phyloP scores from a whole-genome alignment of 805 yeast genomes.

The Candida ficus region DNA sequence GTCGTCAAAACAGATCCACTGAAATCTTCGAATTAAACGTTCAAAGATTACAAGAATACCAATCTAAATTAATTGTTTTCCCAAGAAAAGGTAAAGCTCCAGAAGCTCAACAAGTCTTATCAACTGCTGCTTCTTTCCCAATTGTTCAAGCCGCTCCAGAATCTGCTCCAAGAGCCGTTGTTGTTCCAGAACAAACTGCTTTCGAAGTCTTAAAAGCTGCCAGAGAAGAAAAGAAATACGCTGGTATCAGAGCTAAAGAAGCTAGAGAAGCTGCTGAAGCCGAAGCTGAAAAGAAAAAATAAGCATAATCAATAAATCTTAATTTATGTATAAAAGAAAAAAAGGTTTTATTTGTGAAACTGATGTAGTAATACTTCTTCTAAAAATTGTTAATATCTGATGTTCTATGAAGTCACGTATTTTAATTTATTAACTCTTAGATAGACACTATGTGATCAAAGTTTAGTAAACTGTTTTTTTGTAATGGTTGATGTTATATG shows the following conservation, averaged over 20 bases:
- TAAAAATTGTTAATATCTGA: no score
- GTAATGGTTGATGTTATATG: no score
- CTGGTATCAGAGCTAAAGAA: constrained; percentile 97
- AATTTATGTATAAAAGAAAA: constrained; percentile 22
- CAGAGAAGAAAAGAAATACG: constrained; percentile 88
- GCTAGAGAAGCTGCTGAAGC: constrained; percentile 97
- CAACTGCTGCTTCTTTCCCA: constrained; percentile 84
- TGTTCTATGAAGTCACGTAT: no score
- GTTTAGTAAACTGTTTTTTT: no score
- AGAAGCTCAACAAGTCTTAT: constrained; percentile 72
- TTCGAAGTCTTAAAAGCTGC: constrained; percentile 94
- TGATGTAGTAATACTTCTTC: not conserved
- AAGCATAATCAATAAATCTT: constrained; percentile 25
- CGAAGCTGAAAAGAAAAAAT: constrained; percentile 98
- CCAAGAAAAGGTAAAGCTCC: constrained; percentile 85
- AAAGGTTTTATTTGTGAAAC: constrained; percentile 8
- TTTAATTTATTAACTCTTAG: no score
- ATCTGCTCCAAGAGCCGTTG: constrained; percentile 82
- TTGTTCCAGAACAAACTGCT: constrained; percentile 65
- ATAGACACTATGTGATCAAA: no score
- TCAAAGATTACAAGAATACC: constrained; percentile 94
- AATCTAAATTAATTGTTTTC: constrained; percentile 91
- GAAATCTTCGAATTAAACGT: constrained; percentile 95
- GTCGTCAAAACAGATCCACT: constrained; percentile 97
- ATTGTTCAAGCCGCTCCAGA: constrained; percentile 73